phyloP scores from a whole-genome alignment of 2,329 filamentous ascomycete species.

The Simplicillium sp. region DNA sequence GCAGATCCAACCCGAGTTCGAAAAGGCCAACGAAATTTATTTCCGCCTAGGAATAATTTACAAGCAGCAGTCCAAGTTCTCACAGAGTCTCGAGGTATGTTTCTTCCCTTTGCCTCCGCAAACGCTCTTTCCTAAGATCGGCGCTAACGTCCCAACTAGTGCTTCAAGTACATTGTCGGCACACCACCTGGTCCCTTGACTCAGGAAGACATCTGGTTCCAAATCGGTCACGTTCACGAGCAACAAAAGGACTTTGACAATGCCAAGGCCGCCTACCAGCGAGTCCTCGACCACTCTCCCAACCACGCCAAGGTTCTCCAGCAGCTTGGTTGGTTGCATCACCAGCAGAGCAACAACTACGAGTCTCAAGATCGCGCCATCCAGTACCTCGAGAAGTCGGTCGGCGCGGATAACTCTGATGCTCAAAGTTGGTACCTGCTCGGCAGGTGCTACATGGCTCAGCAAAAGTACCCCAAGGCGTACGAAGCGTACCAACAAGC shows the following conservation, averaged over 20 bases:
- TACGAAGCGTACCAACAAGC: conserved; percentile 99
- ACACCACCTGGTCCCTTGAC: conserved; percentile 87
- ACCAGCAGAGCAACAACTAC: conserved; percentile 89
- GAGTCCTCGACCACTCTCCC: conserved; percentile 87
- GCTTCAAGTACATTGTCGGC: conserved; percentile 95
- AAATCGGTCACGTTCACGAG: conserved; percentile 97
- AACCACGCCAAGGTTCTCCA: conserved; percentile 97
- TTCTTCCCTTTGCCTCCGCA: conserved; percentile 3
- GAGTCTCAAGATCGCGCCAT: conserved; percentile 92
- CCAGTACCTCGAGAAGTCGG: conserved; percentile 94
- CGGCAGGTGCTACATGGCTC: conserved; percentile 97
- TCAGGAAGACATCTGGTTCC: conserved; percentile 99
- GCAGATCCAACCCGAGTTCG: conserved; percentile 95
- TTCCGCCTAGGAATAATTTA: conserved; percentile 99
- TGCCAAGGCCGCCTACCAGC: conserved; percentile 84
- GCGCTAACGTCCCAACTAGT: conserved; percentile 39
- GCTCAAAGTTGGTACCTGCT: conserved; percentile 98
- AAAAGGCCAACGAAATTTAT: conserved; percentile 98
- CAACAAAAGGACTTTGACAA: conserved; percentile 97
- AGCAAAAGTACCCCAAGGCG: conserved; percentile 96
- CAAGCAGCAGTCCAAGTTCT: conserved; percentile 94
- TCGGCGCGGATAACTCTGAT: conserved; percentile 84
- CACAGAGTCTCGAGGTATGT: conserved; percentile 79
- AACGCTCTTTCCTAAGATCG: neutral
- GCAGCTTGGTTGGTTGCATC: conserved; percentile 94